Evolutionary conservation across 129 eudicot genomes (phyloP).

Genomic region (Lactuca saligna): DNA sequence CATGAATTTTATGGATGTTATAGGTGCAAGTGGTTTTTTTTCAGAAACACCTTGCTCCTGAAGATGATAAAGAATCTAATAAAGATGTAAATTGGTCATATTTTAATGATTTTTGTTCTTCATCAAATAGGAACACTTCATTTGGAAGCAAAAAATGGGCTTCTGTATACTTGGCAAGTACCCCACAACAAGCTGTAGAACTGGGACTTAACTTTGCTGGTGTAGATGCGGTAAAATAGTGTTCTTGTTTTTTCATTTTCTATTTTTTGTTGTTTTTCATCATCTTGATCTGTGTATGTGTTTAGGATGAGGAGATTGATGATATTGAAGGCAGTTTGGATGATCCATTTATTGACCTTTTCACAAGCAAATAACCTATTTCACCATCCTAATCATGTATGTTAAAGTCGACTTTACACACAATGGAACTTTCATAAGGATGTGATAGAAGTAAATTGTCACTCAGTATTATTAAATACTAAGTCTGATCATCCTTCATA

Average conservation of each 20-base stretch:
- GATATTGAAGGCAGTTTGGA: constrained; percentile 64
- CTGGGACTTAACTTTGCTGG: constrained; percentile 93
- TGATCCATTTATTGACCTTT: constrained; percentile 77
- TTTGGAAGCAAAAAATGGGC: constrained; percentile 96
- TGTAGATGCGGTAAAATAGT: constrained; percentile 72
- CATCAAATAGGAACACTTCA: constrained; percentile 50
- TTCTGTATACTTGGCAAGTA: constrained; percentile 96
- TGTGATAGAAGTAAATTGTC: too few species aligned
- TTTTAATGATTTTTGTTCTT: constrained; percentile 68
- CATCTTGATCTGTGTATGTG: constrained; percentile 14
- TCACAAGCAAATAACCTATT: too few species aligned
- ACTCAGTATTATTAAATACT: too few species aligned
- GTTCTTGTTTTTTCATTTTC: neutral
- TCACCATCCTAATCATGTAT: too few species aligned
- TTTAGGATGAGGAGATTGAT: constrained; percentile 95
- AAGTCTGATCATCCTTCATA: too few species aligned
- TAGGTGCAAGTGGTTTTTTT: constrained; percentile 98
- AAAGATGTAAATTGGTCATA: constrained; percentile 67
- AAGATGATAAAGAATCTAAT: constrained; percentile 44
- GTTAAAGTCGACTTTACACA: too few species aligned
- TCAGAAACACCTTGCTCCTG: constrained; percentile 59
- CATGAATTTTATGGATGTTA: too few species aligned
- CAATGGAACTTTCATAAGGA: too few species aligned
- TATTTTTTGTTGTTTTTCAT: neutral
- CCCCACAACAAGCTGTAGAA: constrained; percentile 96